phyloP scores from a whole-genome alignment of 2,329 filamentous ascomycete genomes.

The Pseudocercospora eumusae region DNA sequence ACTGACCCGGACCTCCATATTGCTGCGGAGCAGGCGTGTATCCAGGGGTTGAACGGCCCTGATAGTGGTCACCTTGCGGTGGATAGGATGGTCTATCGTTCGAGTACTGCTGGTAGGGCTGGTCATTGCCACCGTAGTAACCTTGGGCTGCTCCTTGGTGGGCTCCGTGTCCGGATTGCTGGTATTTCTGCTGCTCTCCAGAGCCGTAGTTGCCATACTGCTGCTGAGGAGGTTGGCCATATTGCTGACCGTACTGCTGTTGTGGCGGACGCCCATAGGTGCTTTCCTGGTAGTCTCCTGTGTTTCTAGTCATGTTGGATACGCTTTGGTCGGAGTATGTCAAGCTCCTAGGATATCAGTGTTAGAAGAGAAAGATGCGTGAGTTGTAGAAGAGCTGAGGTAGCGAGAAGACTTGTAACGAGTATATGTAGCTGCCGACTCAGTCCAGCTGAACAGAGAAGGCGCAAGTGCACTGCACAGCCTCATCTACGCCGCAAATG shows the following conservation, averaged over 20 bases:
- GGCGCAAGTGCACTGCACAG: constrained; percentile 25
- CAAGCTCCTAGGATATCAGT: not conserved
- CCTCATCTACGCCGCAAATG: constrained; percentile 50
- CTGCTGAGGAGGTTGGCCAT: constrained; percentile 10
- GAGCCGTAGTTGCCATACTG: constrained; percentile 22
- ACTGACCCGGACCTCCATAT: constrained; percentile 17
- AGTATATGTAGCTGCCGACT: constrained; percentile 4
- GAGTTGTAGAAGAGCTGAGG: not conserved
- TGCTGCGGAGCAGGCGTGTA: constrained; percentile 26
- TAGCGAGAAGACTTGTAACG: not conserved
- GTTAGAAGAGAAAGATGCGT: not conserved
- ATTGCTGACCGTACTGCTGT: constrained; percentile 24
- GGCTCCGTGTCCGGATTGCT: constrained; percentile 12
- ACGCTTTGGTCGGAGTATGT: not conserved
- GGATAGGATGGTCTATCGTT: constrained; percentile 21
- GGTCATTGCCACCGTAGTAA: constrained; percentile 36
- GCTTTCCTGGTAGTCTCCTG: constrained; percentile 20
- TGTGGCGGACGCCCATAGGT: constrained; percentile 23
- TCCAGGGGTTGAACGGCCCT: constrained; percentile 12
- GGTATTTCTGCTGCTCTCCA: constrained; percentile 18
- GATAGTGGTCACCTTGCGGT: constrained; percentile 19
- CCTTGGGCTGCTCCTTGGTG: constrained; percentile 32
- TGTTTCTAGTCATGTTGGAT: constrained; percentile 25
- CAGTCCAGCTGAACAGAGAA: constrained; percentile 10
- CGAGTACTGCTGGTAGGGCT: constrained; percentile 35